phyloP scores from a whole-genome alignment of 768 basidiomycete species.

The Peribolospora baueri region DNA sequence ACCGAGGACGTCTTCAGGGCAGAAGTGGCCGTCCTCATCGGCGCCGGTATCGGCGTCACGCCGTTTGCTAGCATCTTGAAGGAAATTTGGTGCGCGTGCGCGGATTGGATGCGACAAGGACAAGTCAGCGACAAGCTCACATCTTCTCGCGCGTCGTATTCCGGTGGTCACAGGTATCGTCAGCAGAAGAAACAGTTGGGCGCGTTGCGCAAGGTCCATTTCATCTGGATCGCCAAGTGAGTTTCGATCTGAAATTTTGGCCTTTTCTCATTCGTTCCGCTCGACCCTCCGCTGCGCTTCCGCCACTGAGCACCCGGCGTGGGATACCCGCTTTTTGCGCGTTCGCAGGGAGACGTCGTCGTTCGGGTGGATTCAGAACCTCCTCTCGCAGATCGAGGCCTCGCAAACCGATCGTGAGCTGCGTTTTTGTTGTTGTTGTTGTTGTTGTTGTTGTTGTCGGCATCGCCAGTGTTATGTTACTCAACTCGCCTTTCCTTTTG shows the following conservation, averaged over 20 bases:
- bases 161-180: constrained; percentile 28
- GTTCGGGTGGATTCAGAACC: constrained; percentile 89
- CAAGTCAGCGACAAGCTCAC: neutral
- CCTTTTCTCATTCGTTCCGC: neutral
- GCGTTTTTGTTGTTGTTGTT: neutral
- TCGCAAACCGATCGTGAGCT: constrained; percentile 59
- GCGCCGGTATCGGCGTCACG: constrained; percentile 87
- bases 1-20: constrained; percentile 30
- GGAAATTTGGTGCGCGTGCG: constrained; percentile 43
- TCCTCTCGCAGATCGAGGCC: constrained; percentile 62
- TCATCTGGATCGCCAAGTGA: constrained; percentile 40
- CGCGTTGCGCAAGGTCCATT: constrained; percentile 64
- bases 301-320: too few relatives aligned
- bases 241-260: neutral
- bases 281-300: neutral
- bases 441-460: too few relatives aligned
- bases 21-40: constrained; percentile 60
- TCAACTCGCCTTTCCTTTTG: constrained; percentile 7
- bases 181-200: constrained; percentile 55
- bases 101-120: neutral
- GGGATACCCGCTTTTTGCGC: constrained; percentile 6
- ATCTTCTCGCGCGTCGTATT: neutral
- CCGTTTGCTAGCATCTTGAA: constrained; percentile 87
- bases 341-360: constrained; percentile 75
- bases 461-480: too few relatives aligned